These are phyloP conservation scores for Diaporthe sp. DNA, from an alignment of 2,329 filamentous ascomycete genomes.

Conservation along the genomic window DNA sequence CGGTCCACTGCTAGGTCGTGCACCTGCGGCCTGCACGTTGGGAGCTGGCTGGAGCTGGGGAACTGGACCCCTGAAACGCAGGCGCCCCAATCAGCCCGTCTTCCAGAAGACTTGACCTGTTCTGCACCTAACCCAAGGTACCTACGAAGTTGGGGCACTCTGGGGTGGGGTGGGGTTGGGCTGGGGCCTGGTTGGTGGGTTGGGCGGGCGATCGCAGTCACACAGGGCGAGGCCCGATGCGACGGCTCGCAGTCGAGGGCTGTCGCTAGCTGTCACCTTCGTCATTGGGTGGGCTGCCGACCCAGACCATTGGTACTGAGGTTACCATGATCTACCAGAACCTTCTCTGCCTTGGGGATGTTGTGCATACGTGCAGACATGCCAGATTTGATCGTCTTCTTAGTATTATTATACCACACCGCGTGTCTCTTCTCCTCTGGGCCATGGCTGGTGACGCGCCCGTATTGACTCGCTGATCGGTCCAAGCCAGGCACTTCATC, in stretches of 20 bases:
- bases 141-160: background rate
- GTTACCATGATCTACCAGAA: slow-evolving; percentile 32
- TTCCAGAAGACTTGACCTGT: slow-evolving; percentile 5
- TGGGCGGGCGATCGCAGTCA: background rate
- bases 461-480: slow-evolving; percentile 5
- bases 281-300: slow-evolving; percentile 31
- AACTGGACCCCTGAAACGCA: slow-evolving; percentile 22
- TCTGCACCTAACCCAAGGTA: background rate
- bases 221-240: background rate
- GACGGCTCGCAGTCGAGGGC: background rate
- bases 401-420: background rate
- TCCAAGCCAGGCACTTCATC: background rate
- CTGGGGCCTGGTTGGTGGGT: slow-evolving; percentile 10
- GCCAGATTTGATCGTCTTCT: background rate
- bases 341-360: slow-evolving; percentile 17
- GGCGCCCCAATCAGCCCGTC: background rate
- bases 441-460: background rate
- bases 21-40: background rate
- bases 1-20: background rate
- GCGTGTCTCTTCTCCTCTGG: background rate
- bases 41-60: slow-evolving; percentile 2
- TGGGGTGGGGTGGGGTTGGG: background rate
- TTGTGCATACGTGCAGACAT: slow-evolving; percentile 27
- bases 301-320: slow-evolving; percentile 28
- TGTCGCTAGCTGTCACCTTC: background rate